A percentile compares a stretch with the other conserved stretches of the same genome.
phyloP scores from a whole-genome alignment of 352 stramenopile species.

The Phytophthora ohioensis region DNA sequence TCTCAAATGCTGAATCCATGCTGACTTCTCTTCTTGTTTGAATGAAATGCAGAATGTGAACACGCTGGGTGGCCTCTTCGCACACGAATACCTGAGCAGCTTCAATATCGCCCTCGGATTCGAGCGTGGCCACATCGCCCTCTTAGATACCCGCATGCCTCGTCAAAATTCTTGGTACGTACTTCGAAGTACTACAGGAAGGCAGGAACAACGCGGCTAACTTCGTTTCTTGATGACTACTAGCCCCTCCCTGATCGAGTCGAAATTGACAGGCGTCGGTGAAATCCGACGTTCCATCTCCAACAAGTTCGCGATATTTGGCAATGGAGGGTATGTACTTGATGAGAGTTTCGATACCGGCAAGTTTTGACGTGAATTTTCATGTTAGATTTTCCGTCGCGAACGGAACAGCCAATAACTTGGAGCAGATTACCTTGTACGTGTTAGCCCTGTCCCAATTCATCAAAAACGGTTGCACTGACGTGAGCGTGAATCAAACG shows the following conservation, averaged over 20 bases:
- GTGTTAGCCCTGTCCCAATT: constrained; percentile 1
- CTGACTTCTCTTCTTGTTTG: constrained; percentile 6
- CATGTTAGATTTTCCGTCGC: constrained; percentile 49
- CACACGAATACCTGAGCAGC: constrained; percentile 71
- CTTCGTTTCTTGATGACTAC: background rate
- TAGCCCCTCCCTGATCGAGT: constrained; percentile 64
- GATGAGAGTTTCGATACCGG: background rate
- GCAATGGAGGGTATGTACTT: constrained; percentile 59
- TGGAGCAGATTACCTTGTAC: constrained; percentile 51
- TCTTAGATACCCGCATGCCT: constrained; percentile 73
- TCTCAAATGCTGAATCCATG: background rate
- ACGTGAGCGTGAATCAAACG: background rate
- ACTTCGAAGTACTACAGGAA: background rate
- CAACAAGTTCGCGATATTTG: constrained; percentile 69
- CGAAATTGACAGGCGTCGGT: constrained; percentile 51
- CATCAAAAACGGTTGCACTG: background rate
- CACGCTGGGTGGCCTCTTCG: constrained; percentile 67
- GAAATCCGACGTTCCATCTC: constrained; percentile 66
- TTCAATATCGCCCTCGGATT: constrained; percentile 74
- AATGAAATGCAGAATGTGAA: constrained; percentile 42
- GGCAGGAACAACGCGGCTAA: too few species aligned
- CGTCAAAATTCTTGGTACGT: constrained; percentile 55
- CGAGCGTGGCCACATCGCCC: constrained; percentile 64
- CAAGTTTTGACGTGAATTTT: background rate
- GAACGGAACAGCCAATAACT: constrained; percentile 28